These are phyloP conservation scores for Debaryomyces coudertii DNA, from an alignment of 1,139 yeast species.

Conservation along the genomic window DNA sequence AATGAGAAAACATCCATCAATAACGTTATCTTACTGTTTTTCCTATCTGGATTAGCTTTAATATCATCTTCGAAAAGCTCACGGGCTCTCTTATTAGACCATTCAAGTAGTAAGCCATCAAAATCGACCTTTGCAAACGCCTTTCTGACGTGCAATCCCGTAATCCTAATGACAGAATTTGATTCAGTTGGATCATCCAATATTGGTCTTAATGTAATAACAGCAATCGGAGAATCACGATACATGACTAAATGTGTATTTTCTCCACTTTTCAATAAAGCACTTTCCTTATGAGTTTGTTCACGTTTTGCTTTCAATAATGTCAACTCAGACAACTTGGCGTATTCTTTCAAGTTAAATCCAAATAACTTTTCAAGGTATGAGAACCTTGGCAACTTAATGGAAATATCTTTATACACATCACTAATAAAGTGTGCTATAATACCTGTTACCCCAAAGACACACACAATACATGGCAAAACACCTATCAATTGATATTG, in stretches of 20 bases:
- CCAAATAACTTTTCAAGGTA: slow-evolving; percentile 53
- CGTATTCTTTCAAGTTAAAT: slow-evolving; percentile 52
- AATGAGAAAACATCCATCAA: slow-evolving; percentile 54
- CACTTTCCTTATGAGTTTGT: slow-evolving; percentile 27
- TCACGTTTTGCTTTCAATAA: slow-evolving; percentile 26
- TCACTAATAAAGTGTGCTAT: slow-evolving; percentile 39
- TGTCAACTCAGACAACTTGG: slow-evolving; percentile 27
- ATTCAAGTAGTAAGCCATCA: slow-evolving; percentile 59
- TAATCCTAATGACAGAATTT: slow-evolving; percentile 49
- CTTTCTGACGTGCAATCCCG: slow-evolving; percentile 64
- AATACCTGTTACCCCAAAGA: slow-evolving; percentile 32
- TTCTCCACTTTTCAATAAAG: slow-evolving; percentile 34
- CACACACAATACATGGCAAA: slow-evolving; percentile 30
- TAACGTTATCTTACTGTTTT: slow-evolving; percentile 39
- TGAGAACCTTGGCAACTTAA: slow-evolving; percentile 35
- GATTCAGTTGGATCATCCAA: slow-evolving; percentile 40
- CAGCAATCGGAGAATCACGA: slow-evolving; percentile 70
- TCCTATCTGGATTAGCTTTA: slow-evolving; percentile 24
- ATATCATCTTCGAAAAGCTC: slow-evolving; percentile 38
- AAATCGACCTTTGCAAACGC: slow-evolving; percentile 68
- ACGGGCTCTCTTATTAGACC: slow-evolving; percentile 58
- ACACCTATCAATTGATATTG: slow-evolving; percentile 27
- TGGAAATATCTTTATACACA: slow-evolving; percentile 50
- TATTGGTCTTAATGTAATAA: slow-evolving; percentile 47
- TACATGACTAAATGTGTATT: slow-evolving; percentile 61